A percentile compares a stretch with the other conserved stretches of the same genome.
Conservation (phyloP, 768 basidiomycete species). For the Mycena leptocephala region DNA sequence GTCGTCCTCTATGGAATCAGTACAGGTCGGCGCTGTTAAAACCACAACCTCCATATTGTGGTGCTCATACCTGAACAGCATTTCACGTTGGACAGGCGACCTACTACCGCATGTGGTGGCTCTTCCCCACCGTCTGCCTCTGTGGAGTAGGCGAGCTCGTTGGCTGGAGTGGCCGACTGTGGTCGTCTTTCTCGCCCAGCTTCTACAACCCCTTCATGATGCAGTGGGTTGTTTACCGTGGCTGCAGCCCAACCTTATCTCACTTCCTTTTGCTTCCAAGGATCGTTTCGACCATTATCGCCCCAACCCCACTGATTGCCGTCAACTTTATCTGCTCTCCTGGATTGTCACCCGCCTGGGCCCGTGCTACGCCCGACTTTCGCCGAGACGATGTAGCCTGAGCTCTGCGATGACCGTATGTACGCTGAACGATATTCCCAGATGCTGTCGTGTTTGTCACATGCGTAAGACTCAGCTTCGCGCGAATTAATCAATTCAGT, state of each 20-base stretch:
- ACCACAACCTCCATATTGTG: background rate
- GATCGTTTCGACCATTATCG: conserved; percentile 62
- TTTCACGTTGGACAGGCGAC: conserved; percentile 63
- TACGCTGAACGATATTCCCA: background rate
- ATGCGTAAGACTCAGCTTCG: background rate
- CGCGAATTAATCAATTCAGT: background rate
- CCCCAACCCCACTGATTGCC: conserved; percentile 72
- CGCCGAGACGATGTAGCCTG: conserved; percentile 56
- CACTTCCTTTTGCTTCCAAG: conserved; percentile 41
- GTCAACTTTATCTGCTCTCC: conserved; percentile 70
- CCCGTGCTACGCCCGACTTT: conserved; percentile 64
- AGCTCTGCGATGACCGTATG: background rate
- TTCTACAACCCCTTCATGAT: conserved; percentile 52
- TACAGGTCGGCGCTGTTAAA: conserved; percentile 40
- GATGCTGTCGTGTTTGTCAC: background rate
- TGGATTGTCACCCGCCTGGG: conserved; percentile 62
- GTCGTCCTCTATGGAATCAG: conserved; percentile 1
- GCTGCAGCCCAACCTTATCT: no score
- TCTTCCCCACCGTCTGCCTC: conserved; percentile 64
- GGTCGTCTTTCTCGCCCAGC: conserved; percentile 51
- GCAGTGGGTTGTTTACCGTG: conserved; percentile 58
- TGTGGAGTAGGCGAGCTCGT: conserved; percentile 66
- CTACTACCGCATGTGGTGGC: conserved; percentile 65
- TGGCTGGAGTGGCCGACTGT: conserved; percentile 73
- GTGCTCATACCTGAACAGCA: conserved; percentile 47